Evolutionary conservation across 805 yeast genomes (phyloP).

Genomic region (Tetrapisispora fleetii): DNA sequence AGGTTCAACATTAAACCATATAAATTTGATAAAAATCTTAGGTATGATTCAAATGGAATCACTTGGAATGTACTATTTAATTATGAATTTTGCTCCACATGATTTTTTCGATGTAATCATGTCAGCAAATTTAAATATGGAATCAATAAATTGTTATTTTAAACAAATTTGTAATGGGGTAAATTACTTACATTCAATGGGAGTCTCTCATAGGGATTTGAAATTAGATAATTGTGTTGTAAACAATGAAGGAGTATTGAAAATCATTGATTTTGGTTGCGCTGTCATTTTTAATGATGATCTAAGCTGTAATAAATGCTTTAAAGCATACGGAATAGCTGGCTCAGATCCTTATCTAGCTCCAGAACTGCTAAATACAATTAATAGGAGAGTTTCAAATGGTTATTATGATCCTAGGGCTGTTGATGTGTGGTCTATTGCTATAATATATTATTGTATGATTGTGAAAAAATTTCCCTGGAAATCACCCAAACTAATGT

Average conservation of each 20-base stretch:
- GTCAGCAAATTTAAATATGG: conserved; percentile 66
- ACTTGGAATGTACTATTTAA: conserved; percentile 50
- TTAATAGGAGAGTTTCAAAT: neutral
- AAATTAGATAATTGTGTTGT: conserved; percentile 93
- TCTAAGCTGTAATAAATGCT: conserved; percentile 46
- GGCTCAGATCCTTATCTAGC: conserved; percentile 96
- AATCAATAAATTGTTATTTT: conserved; percentile 72
- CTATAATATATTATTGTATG: conserved; percentile 89
- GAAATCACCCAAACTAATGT: conserved; percentile 78
- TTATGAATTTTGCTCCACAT: conserved; percentile 88
- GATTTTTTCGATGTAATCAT: conserved; percentile 91
- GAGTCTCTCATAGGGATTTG: conserved; percentile 87
- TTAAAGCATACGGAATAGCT: conserved; percentile 73
- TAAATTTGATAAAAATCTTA: conserved; percentile 69
- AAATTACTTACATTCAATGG: conserved; percentile 62
- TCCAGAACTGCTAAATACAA: conserved; percentile 63
- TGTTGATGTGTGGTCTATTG: conserved; percentile 89
- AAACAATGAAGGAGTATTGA: conserved; percentile 59
- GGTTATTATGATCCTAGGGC: conserved; percentile 68
- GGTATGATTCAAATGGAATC: conserved; percentile 60
- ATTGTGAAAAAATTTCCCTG: conserved; percentile 82
- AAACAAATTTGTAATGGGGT: conserved; percentile 74
- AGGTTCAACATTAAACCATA: conserved; percentile 69
- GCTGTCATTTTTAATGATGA: conserved; percentile 60
- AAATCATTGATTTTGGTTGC: conserved; percentile 88